Evolutionary conservation across 345 rosid species (phyloP).

Genomic region (Citrus trifoliata): DNA sequence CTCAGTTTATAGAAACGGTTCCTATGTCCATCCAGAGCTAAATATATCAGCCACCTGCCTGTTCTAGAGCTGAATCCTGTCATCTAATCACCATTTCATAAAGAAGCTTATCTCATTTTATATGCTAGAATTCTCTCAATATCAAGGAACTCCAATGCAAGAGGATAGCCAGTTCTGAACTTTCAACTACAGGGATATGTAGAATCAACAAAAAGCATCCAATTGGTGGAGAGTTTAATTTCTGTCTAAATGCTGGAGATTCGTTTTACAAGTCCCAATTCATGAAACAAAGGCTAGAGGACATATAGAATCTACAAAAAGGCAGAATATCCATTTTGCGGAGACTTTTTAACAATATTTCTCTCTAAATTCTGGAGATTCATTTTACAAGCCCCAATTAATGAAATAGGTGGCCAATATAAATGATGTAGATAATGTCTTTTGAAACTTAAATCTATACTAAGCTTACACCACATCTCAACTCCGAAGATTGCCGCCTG

Average conservation of each 20-base stretch:
- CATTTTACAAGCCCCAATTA: neutral
- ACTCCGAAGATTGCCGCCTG: no score
- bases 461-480: neutral
- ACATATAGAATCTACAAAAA: neutral
- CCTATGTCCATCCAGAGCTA: neutral
- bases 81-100: neutral
- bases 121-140: neutral
- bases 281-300: neutral
- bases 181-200: neutral
- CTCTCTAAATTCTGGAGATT: neutral
- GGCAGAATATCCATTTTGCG: neutral
- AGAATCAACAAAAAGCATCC: neutral
- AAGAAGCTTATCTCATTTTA: no score
- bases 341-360: neutral
- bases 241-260: neutral
- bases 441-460: neutral
- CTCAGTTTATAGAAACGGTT: neutral
- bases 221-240: neutral
- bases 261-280: neutral
- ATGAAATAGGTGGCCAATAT: neutral
- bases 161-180: neutral
- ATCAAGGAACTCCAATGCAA: neutral
- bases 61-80: neutral
- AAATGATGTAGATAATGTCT: neutral
- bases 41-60: neutral